A percentile compares a stretch with the other conserved stretches of the same genome.
Evolutionary conservation across 2,329 filamentous ascomycete genomes (phyloP).

Genomic region (Fusarium sp.): DNA sequence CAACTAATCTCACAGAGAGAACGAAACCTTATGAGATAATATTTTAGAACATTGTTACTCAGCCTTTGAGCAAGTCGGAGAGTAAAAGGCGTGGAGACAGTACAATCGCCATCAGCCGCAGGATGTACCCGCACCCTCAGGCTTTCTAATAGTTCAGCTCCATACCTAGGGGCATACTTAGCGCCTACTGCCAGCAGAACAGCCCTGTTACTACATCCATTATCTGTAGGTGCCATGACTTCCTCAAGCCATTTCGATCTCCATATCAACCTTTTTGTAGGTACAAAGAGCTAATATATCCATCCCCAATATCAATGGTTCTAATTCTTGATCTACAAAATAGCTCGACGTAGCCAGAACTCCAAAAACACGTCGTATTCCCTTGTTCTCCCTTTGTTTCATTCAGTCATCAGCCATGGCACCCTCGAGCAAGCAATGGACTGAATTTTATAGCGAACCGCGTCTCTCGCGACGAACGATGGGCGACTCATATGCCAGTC

Average conservation of each 20-base stretch:
- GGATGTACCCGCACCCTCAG: constrained; percentile 1
- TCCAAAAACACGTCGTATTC: constrained; percentile 3
- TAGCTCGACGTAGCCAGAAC: constrained; percentile 12
- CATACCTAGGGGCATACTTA: constrained; percentile 14
- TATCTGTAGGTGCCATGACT: background rate
- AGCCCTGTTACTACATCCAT: background rate
- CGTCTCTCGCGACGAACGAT: constrained; percentile 27
- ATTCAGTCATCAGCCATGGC: background rate
- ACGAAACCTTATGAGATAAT: background rate
- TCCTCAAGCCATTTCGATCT: background rate
- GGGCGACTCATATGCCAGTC: background rate
- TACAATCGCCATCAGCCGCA: constrained; percentile 8
- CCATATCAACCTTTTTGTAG: background rate
- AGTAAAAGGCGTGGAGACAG: background rate
- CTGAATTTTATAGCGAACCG: constrained; percentile 34
- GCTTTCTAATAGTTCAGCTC: background rate
- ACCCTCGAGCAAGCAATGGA: background rate
- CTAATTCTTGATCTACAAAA: constrained; percentile 31
- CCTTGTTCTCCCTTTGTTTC: background rate
- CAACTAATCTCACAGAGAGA: background rate
- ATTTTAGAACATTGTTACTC: background rate
- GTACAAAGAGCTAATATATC: constrained; percentile 4
- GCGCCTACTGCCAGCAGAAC: constrained; percentile 13
- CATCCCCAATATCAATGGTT: constrained; percentile 11
- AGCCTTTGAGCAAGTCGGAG: background rate